These are phyloP conservation scores for Coriaria nepalensis DNA, from an alignment of 306 rosid species.

Conservation along the genomic window DNA sequence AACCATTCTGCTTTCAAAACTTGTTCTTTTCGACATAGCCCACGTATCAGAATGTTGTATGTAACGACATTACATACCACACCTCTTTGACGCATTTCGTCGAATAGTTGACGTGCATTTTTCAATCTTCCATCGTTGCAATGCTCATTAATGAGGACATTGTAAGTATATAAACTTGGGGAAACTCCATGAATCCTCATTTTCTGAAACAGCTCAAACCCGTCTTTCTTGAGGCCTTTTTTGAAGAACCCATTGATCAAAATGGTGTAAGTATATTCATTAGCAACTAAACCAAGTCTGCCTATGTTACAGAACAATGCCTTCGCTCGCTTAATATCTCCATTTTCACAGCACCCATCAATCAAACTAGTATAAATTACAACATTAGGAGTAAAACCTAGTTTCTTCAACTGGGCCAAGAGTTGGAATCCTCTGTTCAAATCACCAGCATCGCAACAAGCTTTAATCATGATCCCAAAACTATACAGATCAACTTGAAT, in stretches of 20 bases:
- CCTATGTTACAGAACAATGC: conserved; percentile 49
- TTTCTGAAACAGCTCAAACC: conserved; percentile 49
- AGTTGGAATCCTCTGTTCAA: conserved; percentile 43
- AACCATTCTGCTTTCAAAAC: conserved; percentile 38
- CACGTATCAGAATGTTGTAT: conserved; percentile 40
- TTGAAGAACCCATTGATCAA: conserved; percentile 65
- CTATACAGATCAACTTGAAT: conserved; percentile 35
- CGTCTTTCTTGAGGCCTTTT: conserved; percentile 49
- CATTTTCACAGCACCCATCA: conserved; percentile 66
- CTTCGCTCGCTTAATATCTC: conserved; percentile 44
- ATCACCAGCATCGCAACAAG: conserved; percentile 51
- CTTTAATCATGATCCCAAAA: conserved; percentile 66
- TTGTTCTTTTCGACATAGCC: conserved; percentile 36
- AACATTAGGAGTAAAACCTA: conserved; percentile 44
- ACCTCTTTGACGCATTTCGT: conserved; percentile 63
- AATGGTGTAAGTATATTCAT: conserved; percentile 49
- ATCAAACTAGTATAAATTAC: conserved; percentile 59
- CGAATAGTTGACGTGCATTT: conserved; percentile 35
- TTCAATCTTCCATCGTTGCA: conserved; percentile 33
- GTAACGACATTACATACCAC: conserved; percentile 41
- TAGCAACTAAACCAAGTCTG: conserved; percentile 38
- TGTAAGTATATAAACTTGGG: conserved; percentile 43
- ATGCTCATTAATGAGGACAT: conserved; percentile 35
- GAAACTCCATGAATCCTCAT: conserved; percentile 42
- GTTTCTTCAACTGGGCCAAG: conserved; percentile 30